A percentile compares a stretch with the other conserved stretches of the same genome.
Evolutionary conservation across 139 green algal genomes (phyloP).

Genomic region (Picochlorum costavermella): DNA sequence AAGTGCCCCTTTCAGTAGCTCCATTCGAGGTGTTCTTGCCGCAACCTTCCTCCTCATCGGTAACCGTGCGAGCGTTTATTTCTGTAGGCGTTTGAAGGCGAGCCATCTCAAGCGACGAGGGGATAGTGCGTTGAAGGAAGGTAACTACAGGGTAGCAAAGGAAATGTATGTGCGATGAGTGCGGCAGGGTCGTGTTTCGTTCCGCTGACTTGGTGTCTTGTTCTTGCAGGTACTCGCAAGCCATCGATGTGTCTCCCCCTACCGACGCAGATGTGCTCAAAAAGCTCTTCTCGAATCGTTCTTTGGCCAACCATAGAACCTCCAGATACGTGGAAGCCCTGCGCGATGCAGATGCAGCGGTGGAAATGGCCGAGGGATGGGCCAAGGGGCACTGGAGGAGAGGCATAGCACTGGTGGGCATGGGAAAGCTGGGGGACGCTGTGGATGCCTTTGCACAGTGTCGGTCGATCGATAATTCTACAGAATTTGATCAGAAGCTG

Average conservation of each 20-base stretch:
- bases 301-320: conserved; percentile 24
- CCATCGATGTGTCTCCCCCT: not conserved
- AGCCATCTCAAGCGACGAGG: conserved; percentile 29
- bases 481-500: conserved; percentile 21
- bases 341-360: conserved; percentile 23
- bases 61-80: not conserved
- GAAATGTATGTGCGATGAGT: not conserved
- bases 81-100: conserved; percentile 21
- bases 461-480: conserved; percentile 12
- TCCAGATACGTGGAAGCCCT: conserved; percentile 25
- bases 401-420: conserved; percentile 25
- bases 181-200: not conserved
- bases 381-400: conserved; percentile 34
- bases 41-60: too few species aligned
- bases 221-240: not conserved
- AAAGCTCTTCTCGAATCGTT: conserved; percentile 31
- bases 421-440: conserved; percentile 22
- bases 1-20: too few species aligned
- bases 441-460: conserved; percentile 20
- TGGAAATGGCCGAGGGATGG: conserved; percentile 17
- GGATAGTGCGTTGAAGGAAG: conserved; percentile 22
- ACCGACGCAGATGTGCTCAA: not conserved
- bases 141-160: conserved; percentile 8
- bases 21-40: too few species aligned
- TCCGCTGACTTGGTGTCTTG: too few species aligned